Percentiles rank a stretch among this genome's conserved stretches.
These are phyloP conservation scores for Lipomyces kockii DNA, from an alignment of 805 yeast species.

Conservation along the genomic window DNA sequence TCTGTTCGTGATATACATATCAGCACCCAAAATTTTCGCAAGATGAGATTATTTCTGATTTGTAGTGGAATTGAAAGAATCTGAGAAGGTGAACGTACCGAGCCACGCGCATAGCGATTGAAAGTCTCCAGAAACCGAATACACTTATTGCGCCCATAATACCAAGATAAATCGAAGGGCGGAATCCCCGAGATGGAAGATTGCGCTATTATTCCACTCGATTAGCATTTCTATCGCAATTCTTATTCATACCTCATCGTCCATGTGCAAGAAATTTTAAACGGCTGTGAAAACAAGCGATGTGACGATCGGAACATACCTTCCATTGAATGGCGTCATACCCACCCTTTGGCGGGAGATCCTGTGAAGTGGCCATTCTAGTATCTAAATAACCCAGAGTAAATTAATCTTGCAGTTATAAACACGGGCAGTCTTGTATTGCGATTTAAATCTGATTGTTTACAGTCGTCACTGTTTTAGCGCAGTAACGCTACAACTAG, in stretches of 20 bases:
- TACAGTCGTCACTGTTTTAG: neutral
- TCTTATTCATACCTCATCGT: no score
- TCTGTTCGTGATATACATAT: neutral
- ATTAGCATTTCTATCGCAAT: neutral
- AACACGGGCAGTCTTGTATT: neutral
- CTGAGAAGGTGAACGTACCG: conserved; percentile 34
- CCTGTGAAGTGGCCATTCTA: conserved; percentile 54
- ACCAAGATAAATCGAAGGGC: conserved; percentile 73
- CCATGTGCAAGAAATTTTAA: no score
- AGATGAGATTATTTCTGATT: neutral
- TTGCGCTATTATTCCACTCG: conserved; percentile 53
- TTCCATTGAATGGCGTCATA: conserved; percentile 89
- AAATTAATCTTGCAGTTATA: neutral
- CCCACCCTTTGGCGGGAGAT: conserved; percentile 85
- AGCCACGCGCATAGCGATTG: conserved; percentile 72
- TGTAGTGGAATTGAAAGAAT: neutral
- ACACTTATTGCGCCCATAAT: conserved; percentile 66
- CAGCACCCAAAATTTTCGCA: neutral
- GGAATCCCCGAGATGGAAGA: conserved; percentile 81
- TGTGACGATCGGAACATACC: conserved; percentile 35
- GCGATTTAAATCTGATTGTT: neutral
- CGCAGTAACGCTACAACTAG: neutral
- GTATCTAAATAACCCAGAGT: neutral
- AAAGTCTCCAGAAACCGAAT: conserved; percentile 62
- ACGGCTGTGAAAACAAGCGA: no score